Base-by-base conservation (phyloP, 805 yeast species). In the Pichia paraexigua region DNA sequence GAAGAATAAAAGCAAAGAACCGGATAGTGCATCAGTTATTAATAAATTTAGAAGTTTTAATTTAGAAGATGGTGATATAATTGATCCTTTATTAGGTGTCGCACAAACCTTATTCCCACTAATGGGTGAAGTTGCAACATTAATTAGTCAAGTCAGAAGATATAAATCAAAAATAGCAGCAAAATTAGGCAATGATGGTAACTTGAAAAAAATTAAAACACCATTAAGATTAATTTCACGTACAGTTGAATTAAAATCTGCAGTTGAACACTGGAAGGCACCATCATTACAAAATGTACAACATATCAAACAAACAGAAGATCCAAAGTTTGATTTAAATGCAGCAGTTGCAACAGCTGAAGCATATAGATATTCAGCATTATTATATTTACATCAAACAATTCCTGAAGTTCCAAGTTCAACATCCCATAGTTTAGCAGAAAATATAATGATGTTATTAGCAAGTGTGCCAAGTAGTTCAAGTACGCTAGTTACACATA, bases 281-380 rank as follows among this genome's bases (percentile, higher is more conserved):
- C 74, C 65, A 21, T 18, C 43, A 2, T 60, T 72, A 11, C 62
- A 67, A 15, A 66, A 71, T 58, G 65, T 65, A 18, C 21, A 30
- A 7, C 20, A 30, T 21, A 24, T 22, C 7, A 22, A 22, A 27
- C 64, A 65, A 52, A 61, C 62, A 18, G 74, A 69, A 46, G 78
- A 76, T 53, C 72, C 77, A 7, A 63, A 71, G 2, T 77, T 82
- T 71, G 88, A 82, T 56, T 60, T 79, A 30, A 67, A 82, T 5
- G 76, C 84, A 11, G 79, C 85, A 52, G 70, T 83, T 25, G 78
- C 87, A 2, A 83, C 87, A 1, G 87, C 88, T 2, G 88, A 83
- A 59, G 83, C 87, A 0, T 83, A 83, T 63, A 61, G 86, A 41
- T 80, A 72, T 61, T 75, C 87, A 1, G 72, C 85, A 0, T 62